Evolutionary conservation across 345 rosid genomes (phyloP).

Genomic region (Salix dunnii): DNA sequence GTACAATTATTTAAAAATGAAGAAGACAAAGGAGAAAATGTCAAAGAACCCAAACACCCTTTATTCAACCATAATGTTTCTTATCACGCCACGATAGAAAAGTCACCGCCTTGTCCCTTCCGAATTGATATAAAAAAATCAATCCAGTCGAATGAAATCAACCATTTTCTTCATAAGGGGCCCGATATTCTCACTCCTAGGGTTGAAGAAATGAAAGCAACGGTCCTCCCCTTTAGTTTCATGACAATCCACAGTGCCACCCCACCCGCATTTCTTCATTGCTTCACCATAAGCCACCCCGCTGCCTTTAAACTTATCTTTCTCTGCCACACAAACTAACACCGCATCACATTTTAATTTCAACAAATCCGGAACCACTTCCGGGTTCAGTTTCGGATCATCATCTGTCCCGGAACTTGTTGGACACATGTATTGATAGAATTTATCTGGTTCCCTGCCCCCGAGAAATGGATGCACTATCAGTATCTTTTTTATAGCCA

Average conservation of each 20-base stretch:
- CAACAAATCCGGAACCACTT: conserved; percentile 31
- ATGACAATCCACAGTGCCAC: conserved; percentile 6
- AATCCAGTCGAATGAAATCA: conserved; percentile 23
- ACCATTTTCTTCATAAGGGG: conserved; percentile 28
- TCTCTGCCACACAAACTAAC: conserved; percentile 39
- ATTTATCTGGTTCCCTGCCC: conserved; percentile 22
- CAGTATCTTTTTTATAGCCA: conserved; percentile 8
- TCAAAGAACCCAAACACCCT: too few species aligned
- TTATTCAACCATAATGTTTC: too few species aligned
- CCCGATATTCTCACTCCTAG: conserved; percentile 22
- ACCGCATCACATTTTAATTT: conserved; percentile 36
- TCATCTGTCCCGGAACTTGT: conserved; percentile 32
- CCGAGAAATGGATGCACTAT: conserved; percentile 39
- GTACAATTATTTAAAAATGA: too few species aligned
- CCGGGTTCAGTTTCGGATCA: conserved; percentile 50
- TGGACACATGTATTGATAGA: conserved; percentile 37
- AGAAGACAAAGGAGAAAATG: background rate
- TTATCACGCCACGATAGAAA: background rate
- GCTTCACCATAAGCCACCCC: conserved; percentile 11
- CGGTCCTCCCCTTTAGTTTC: conserved; percentile 18
- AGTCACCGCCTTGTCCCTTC: background rate
- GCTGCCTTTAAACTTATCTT: conserved; percentile 9
- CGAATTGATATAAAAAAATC: background rate
- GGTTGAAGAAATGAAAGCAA: conserved; percentile 21
- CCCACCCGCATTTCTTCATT: conserved; percentile 14